phyloP scores from a whole-genome alignment of 352 stramenopile species.

The Phytopythium oedochilum region DNA sequence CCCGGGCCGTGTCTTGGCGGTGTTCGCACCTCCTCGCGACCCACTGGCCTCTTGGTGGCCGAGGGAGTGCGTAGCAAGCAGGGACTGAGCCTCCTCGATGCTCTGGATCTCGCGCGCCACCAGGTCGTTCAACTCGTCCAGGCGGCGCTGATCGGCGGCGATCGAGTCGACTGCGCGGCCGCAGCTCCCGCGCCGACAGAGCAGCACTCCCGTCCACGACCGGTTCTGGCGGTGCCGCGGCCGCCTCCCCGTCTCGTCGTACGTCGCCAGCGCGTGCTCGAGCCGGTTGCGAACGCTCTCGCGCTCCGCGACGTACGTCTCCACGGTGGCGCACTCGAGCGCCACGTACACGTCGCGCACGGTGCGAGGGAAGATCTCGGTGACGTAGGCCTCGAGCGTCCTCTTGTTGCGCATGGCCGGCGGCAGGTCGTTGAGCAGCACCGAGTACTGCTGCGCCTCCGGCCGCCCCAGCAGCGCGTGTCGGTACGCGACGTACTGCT shows the following conservation, averaged over 20 bases:
- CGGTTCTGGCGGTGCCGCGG: conserved; percentile 40
- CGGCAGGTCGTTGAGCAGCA: conserved; percentile 70
- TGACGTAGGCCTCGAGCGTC: conserved; percentile 69
- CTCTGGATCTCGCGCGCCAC: conserved; percentile 55
- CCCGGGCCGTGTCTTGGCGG: neutral
- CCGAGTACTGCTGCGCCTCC: conserved; percentile 64
- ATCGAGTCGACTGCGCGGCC: conserved; percentile 50
- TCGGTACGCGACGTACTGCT: conserved; percentile 48
- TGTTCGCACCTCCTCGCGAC: neutral
- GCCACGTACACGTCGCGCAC: conserved; percentile 65
- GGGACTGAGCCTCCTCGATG: conserved; percentile 51
- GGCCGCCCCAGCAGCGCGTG: conserved; percentile 51
- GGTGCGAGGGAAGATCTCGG: conserved; percentile 58
- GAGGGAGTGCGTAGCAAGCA: conserved; percentile 41
- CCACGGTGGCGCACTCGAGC: conserved; percentile 56
- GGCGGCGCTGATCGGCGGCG: conserved; percentile 49
- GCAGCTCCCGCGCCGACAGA: conserved; percentile 32
- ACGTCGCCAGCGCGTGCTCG: conserved; percentile 48
- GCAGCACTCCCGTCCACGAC: conserved; percentile 36
- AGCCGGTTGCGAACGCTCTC: conserved; percentile 37
- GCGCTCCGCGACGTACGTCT: conserved; percentile 47
- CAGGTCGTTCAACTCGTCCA: conserved; percentile 50
- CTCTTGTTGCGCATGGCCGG: conserved; percentile 46
- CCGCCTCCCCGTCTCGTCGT: conserved; percentile 32
- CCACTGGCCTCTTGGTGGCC: neutral